These are phyloP conservation scores for Pyronema domesticum DNA, from an alignment of 495 filamentous ascomycete species.

Conservation along the genomic window DNA sequence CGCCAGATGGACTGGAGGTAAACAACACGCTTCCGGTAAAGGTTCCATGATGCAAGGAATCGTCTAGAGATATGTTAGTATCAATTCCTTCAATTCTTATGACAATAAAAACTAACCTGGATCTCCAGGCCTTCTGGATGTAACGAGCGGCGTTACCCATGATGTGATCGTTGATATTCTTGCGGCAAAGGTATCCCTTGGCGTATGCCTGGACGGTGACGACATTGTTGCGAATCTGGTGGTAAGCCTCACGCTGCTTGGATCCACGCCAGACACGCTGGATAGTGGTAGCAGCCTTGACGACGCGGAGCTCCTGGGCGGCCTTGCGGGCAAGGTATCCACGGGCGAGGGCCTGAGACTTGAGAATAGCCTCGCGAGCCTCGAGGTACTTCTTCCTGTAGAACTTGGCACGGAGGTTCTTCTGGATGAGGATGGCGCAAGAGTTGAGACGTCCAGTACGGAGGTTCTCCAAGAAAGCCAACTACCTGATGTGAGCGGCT, in stretches of 20 bases:
- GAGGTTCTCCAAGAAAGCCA: slow-evolving; percentile 89
- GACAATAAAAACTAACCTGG: slow-evolving; percentile 25
- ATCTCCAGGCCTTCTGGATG: slow-evolving; percentile 82
- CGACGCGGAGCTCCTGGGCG: slow-evolving; percentile 61
- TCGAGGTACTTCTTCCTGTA: slow-evolving; percentile 84
- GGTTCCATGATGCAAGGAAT: slow-evolving; percentile 64
- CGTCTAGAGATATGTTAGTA: slow-evolving; percentile 27
- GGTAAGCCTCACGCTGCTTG: slow-evolving; percentile 65
- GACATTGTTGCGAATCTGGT: slow-evolving; percentile 57
- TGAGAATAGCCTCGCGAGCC: slow-evolving; percentile 60
- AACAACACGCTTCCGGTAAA: slow-evolving; percentile 72
- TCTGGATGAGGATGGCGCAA: slow-evolving; percentile 96
- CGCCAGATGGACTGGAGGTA: slow-evolving; percentile 90
- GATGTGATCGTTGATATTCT: slow-evolving; percentile 78
- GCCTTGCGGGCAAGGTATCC: slow-evolving; percentile 57
- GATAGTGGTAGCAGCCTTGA: slow-evolving; percentile 81
- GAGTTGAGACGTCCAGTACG: slow-evolving; percentile 78
- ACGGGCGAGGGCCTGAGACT: slow-evolving; percentile 55
- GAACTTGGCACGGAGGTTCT: slow-evolving; percentile 91
- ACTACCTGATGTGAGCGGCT: slow-evolving; percentile 21
- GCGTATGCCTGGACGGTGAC: slow-evolving; percentile 72
- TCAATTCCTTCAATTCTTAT: neutral
- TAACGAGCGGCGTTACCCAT: slow-evolving; percentile 79
- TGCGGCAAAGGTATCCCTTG: slow-evolving; percentile 77
- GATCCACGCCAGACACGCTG: slow-evolving; percentile 87